Conservation (phyloP, 495 filamentous ascomycete species). For the Polyplosphaeria fusca region DNA sequence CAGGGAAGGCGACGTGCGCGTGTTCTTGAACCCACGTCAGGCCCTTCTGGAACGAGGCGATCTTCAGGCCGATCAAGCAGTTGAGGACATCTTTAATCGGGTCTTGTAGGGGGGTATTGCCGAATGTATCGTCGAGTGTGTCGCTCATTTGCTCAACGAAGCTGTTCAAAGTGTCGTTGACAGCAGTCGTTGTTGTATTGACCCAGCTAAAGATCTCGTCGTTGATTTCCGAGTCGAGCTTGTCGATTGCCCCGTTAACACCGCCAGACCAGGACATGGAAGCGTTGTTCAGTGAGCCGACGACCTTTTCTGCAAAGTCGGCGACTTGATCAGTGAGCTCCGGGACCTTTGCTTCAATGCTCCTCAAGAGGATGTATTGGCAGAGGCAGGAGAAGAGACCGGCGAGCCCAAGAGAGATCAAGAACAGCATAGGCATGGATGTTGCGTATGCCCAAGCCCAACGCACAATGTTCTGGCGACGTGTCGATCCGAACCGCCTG, state of each 20-base stretch:
- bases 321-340: constrained; percentile 72
- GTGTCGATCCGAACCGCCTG: constrained; percentile 62
- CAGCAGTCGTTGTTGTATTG: constrained; percentile 68
- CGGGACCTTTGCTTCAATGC: constrained; percentile 72
- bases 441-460: constrained; percentile 90
- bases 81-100: constrained; percentile 65
- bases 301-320: constrained; percentile 77
- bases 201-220: constrained; percentile 85
- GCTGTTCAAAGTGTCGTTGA: constrained; percentile 81
- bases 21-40: constrained; percentile 87
- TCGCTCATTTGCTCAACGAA: constrained; percentile 72
- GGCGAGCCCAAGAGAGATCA: constrained; percentile 79
- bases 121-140: constrained; percentile 73
- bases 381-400: constrained; percentile 81
- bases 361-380: constrained; percentile 73
- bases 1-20: constrained; percentile 77
- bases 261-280: constrained; percentile 72
- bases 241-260: constrained; percentile 69
- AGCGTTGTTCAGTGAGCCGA: constrained; percentile 64
- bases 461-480: constrained; percentile 66
- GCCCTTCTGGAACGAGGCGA: constrained; percentile 65
- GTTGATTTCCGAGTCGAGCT: constrained; percentile 72
- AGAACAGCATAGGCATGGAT: constrained; percentile 77
- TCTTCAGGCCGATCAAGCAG: constrained; percentile 44
- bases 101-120: constrained; percentile 68